Evolutionary conservation across 768 basidiomycete genomes (phyloP), one percentile per base, ranked within the genome.

Genomic region (Tulasnella sp.): DNA sequence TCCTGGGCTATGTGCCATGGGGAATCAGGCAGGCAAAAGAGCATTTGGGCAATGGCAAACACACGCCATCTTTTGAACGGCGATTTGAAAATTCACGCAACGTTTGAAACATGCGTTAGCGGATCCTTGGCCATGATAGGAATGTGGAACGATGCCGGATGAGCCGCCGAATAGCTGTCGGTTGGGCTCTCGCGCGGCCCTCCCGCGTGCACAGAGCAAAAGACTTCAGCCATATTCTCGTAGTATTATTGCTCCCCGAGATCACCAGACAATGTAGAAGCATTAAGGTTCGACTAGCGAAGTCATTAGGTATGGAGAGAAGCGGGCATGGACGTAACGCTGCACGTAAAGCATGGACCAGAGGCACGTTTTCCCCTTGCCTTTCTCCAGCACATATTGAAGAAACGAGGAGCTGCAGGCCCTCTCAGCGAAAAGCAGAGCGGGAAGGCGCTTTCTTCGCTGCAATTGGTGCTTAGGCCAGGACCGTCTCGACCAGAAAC

Each of bases 281-380:
- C 54, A 54, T 54, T 54, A 54, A 54, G 54, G 54, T 54, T 54
- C 54, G 54, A 24, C 54, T 54, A n/a, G 54, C 54, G 54, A 54
- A 54, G 54, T 22, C 9, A 14, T 24, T n/a, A 54, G 54, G 54
- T 54, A 22, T n/a, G 6, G 54, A 54, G 24, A 22, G 54, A 54
- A 54, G 54, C 54, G 24, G 54, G 11, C 54, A 54, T 69, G 28
- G 34, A 69, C 64, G 64, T 69, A 69, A 69, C 64, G 64, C 34
- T 31, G 64, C 64, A 69, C 64, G 34, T 16, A 37, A 14, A 11
- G 8, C 16, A 20, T 69, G 31, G 28, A 37, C 64, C 64, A 69
- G 64, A 69, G 64, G 64, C 64, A 69, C 64, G 64, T 69, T 69
- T 69, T 28, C 34, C 64, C 64, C 64, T 69, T 69, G 31, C 64